Evolutionary conservation across 1,139 yeast species (phyloP), one percentile per base, ranked within the genome.

Genomic region (Dujonia santamariae): DNA sequence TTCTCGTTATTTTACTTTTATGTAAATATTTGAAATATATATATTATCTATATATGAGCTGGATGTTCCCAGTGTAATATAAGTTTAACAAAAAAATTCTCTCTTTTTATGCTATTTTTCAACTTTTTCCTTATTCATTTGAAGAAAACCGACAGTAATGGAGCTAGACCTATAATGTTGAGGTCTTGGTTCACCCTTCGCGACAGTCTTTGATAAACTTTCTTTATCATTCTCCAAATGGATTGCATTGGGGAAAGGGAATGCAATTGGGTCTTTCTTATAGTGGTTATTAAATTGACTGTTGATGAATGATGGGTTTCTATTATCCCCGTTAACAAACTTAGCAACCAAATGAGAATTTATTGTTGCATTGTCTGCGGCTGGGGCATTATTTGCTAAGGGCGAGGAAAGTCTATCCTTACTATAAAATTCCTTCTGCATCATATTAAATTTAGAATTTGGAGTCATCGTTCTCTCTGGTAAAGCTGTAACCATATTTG

Each of bases 251-350:
- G 75, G 72, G 37, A 67, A 66, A 13, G 72, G 69, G 7, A 53
- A 54, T 28, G 48, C 45, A 3, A 58, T 48, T 2, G 71, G 72
- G 18, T 63, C 70, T 38, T 69, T 71, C 39, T 61, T 65, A 46
- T 71, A 71, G 43, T 73, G 78, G 41, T 72, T 72, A 37, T 64
- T 67, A 48, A 56, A 72, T 34, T 55, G 57, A 34, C 48, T 46
- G 37, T 47, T 37, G 28, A 30, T 36, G 28, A 38, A 28, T 12
- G 31, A 19, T 3, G 21, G 28, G 16, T 30, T 30, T 11, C 33
- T 27, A 19, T 32, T 25, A 23, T 33, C 33, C 15, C 37, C 44
- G 28, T 30, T 35, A 17, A 28, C 34, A 5, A 32, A 32, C 2
- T 39, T 27, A 26, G 37, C 38, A n/a, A 38, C 41, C 32, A 53